These are phyloP conservation scores for Chernovozyma sophiae-reginae DNA, from an alignment of 1,139 yeast genomes.

Conservation along the genomic window DNA sequence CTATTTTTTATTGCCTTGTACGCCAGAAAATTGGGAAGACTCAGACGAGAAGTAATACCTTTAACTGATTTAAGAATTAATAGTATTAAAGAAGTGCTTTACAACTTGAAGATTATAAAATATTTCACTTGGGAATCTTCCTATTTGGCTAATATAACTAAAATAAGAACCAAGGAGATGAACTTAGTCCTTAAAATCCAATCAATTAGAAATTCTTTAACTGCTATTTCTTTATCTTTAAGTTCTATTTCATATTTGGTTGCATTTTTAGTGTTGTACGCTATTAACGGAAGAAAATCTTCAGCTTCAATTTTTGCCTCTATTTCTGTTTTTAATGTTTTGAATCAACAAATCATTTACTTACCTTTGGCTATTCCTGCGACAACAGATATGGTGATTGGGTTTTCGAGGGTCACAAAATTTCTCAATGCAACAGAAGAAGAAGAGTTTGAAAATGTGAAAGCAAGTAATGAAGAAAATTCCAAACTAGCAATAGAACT, in stretches of 20 bases:
- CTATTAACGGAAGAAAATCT: slow-evolving; percentile 37
- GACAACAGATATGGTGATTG: slow-evolving; percentile 61
- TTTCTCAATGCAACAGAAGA: slow-evolving; percentile 28
- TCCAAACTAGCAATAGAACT: slow-evolving; percentile 23
- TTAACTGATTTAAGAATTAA: slow-evolving; percentile 59
- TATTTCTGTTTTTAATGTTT: slow-evolving; percentile 60
- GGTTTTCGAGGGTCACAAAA: slow-evolving; percentile 53
- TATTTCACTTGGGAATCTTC: slow-evolving; percentile 66
- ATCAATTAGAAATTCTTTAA: slow-evolving; percentile 53
- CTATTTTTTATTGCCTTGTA: slow-evolving; percentile 36
- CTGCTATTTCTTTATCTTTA: slow-evolving; percentile 56
- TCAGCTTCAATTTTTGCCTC: slow-evolving; percentile 78
- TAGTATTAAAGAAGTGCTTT: slow-evolving; percentile 59
- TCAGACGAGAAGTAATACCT: slow-evolving; percentile 41
- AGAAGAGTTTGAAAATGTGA: no score
- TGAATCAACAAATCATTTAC: slow-evolving; percentile 45
- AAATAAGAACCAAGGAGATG: slow-evolving; percentile 46
- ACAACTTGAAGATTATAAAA: slow-evolving; percentile 64
- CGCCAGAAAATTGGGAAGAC: slow-evolving; percentile 35
- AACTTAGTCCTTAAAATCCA: slow-evolving; percentile 45
- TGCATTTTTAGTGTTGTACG: slow-evolving; percentile 64
- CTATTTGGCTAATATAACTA: slow-evolving; percentile 38
- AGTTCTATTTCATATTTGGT: slow-evolving; percentile 67
- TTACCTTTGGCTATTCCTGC: slow-evolving; percentile 66
- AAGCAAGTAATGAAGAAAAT: slow-evolving; percentile 10